phyloP scores from a whole-genome alignment of 176 grass and related monocot genomes.

The Lolium rigidum region DNA sequence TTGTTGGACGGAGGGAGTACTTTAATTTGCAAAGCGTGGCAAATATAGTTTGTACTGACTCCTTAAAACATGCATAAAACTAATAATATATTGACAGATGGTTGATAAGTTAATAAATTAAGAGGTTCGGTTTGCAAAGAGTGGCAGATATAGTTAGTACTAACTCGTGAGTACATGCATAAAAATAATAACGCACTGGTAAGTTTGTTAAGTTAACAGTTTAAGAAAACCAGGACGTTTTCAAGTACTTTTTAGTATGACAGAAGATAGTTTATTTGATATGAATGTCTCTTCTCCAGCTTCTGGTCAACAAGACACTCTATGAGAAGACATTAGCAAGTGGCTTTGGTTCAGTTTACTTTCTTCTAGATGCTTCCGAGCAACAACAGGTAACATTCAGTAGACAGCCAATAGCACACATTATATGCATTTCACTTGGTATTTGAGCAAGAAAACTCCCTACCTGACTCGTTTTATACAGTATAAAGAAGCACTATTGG shows the following conservation, averaged over 20 bases:
- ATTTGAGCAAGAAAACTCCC: constrained; percentile 1
- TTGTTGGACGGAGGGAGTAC: too few species aligned
- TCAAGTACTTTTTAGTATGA: not conserved
- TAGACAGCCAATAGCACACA: not conserved
- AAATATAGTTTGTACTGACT: not conserved
- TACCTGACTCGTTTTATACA: constrained; percentile 43
- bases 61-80: not conserved
- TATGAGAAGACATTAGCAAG: constrained; percentile 97
- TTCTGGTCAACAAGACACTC: constrained; percentile 92
- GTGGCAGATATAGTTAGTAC: too few species aligned
- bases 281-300: constrained; percentile 47
- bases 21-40: not conserved
- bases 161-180: not conserved
- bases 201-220: not conserved
- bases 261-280: constrained; percentile 19
- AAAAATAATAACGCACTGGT: not conserved
- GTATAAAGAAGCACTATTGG: constrained; percentile 92
- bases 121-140: too few species aligned
- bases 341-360: constrained; percentile 93
- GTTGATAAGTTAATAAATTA: not conserved
- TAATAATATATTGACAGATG: not conserved
- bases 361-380: constrained; percentile 96
- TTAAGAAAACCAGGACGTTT: not conserved
- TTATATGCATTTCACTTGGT: not conserved
- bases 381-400: constrained; percentile 82